Evolutionary conservation across 306 rosid genomes (phyloP).

Genomic region (Inga oerstediana): DNA sequence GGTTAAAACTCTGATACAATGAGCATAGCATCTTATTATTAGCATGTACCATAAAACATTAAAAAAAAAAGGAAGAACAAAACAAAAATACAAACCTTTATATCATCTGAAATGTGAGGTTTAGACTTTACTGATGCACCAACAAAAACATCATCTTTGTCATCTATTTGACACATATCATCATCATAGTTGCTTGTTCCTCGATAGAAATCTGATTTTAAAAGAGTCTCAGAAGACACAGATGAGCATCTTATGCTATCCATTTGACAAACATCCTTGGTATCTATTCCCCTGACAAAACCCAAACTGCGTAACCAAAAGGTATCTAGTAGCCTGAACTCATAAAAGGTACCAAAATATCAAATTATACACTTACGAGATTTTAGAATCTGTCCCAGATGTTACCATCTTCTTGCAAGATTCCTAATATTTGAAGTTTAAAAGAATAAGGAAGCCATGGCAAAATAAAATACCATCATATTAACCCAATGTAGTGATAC

Average conservation of each 20-base stretch:
- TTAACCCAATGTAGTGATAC: slow-evolving; percentile 32
- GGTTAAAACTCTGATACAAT: slow-evolving; percentile 79
- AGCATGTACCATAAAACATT: slow-evolving; percentile 33
- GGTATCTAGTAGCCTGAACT: slow-evolving; percentile 15
- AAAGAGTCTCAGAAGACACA: slow-evolving; percentile 45
- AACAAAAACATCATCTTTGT: slow-evolving; percentile 58
- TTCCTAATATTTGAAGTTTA: slow-evolving; percentile 52
- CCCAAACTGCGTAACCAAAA: slow-evolving; percentile 52
- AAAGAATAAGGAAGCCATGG: slow-evolving; percentile 19
- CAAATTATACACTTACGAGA: slow-evolving; percentile 56
- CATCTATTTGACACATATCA: slow-evolving; percentile 83
- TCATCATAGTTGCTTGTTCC: slow-evolving; percentile 56
- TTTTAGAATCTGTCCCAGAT: slow-evolving; percentile 54
- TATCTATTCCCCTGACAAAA: slow-evolving; percentile 59
- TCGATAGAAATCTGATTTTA: slow-evolving; percentile 51
- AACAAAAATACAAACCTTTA: slow-evolving; percentile 54
- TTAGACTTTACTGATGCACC: slow-evolving; percentile 57
- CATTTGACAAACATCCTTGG: slow-evolving; percentile 74
- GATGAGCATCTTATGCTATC: slow-evolving; percentile 68
- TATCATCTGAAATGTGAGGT: slow-evolving; percentile 48
- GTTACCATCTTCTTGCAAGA: slow-evolving; percentile 53
- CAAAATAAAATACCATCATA: slow-evolving; percentile 29
- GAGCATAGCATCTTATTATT: slow-evolving; percentile 25
- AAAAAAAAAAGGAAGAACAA: slow-evolving; percentile 23
- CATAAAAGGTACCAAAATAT: slow-evolving; percentile 34